Base-by-base conservation (phyloP, 2,329 filamentous ascomycete genomes). In the Metarhizium anisopliae region DNA sequence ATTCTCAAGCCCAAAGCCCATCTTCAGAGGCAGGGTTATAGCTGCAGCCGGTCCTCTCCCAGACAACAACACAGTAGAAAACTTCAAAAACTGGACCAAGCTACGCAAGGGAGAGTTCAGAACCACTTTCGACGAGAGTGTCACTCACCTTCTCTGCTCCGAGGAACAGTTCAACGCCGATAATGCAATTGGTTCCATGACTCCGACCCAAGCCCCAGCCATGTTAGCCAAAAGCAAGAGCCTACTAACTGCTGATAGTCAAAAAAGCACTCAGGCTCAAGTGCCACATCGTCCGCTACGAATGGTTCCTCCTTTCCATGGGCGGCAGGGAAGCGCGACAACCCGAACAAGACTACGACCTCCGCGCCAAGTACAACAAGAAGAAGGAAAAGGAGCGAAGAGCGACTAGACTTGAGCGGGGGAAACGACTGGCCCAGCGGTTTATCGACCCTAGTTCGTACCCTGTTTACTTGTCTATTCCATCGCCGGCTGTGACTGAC, bases 61-160 rank as follows among this genome's bases (percentile, higher is more conserved):
- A 0, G 71, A 70, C 1, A 67, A 72, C 16, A 72, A 74, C 58
- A 75, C 73, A 1, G 70, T 77, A 2, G 74, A 79, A 1, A 80
- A 87, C 47, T 77, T 94, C 40, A 76, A 76, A 40, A 73, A 74
- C 43, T 95, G 89, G 89, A 77, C 89, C 10, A 72, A 73, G 4
- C 65, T 74, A 4, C 82, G 87, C 56, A 83, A 82, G 6, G 90
- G 87, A 1, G 68, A 56, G 1, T 86, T 84, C 65, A 70, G 73
- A 0, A 66, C 73, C 1, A 70, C 75, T 0, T 70, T 90, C 18
- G 75, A 74, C 30, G 66, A 74, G 0, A 63, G 73, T 0, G 81
- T 86, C 10, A 95, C 90, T 0, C 90, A 95, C 69, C 72, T 96
- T 0, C 77, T 96, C 25, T 81, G 83, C 54, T 83, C 82, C 0